These are phyloP conservation scores for Moesziomyces antarcticus DNA, from an alignment of 1,284 basidiomycete genomes.

Conservation along the genomic window DNA sequence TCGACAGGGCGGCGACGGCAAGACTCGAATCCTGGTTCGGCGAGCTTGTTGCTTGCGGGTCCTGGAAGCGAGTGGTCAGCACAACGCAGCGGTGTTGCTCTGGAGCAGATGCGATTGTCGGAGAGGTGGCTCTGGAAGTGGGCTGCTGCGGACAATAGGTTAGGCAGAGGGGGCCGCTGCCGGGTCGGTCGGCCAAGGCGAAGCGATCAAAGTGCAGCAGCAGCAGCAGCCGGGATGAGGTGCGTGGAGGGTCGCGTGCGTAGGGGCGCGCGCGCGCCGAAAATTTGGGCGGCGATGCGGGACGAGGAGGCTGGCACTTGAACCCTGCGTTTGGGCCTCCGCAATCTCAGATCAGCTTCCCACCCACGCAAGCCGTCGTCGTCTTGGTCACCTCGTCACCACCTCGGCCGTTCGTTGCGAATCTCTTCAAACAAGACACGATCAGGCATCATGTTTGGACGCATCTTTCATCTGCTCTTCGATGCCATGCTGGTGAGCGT, in stretches of 20 bases:
- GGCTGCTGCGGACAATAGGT: no score
- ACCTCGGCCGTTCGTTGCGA: neutral
- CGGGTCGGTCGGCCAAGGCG: no score
- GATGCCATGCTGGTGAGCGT: constrained; percentile 65
- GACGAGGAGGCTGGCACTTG: neutral
- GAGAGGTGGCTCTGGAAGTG: no score
- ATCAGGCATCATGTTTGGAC: constrained; percentile 58
- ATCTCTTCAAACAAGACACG: neutral
- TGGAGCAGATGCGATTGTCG: no score
- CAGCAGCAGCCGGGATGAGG: neutral
- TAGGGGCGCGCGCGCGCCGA: constrained; percentile 6
- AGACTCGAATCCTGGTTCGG: no score
- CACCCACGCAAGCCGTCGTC: constrained; percentile 1
- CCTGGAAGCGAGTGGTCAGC: no score
- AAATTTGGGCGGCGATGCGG: constrained; percentile 5
- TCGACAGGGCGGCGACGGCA: no score
- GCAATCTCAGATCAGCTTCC: neutral
- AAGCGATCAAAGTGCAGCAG: neutral
- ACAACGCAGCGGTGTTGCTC: no score
- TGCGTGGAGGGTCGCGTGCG: constrained; percentile 16
- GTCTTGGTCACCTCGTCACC: neutral
- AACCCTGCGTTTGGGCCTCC: constrained; percentile 39
- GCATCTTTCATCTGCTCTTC: constrained; percentile 60
- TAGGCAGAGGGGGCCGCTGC: no score
- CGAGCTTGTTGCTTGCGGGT: no score